Evolutionary conservation across 345 rosid species (phyloP), one percentile per base, ranked within the genome.

Genomic region (Toxicodendron radicans): DNA sequence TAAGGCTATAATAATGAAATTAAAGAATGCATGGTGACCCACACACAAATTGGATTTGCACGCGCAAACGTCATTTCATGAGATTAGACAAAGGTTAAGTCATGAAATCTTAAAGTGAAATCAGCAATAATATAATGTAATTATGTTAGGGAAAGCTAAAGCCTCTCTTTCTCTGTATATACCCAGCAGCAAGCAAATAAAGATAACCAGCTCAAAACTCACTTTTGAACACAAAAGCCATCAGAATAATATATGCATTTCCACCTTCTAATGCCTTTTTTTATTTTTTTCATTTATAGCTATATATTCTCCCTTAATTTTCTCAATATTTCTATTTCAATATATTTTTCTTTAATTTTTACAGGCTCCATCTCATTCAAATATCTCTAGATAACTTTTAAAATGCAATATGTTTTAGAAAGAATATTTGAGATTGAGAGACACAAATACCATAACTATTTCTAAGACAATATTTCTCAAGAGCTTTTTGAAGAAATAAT

Each of bases 41-140:
- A 57, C 20, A 0, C 38, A 33, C 43, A 66, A 21, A 14, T 60
- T 23, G 43, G 23, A 65, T 23, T 27, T 48, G 80, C 82, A 76
- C 74, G 80, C 82, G 76, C 33, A 58, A 67, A 61, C 59, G 73
- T 79, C 78, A 46, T 65, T 73, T 82, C 80, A 59, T 18, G 30
- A 73, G 71, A 77, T 64, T 27, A 38, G n/a, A 10, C 24, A 52
- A 38, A 5, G 43, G 43, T 24, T 2, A 3, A 7, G 11, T 57
- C 2, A 7, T 57, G 30, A 21, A 1, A 72, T 43, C 5, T 54
- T 49, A 20, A 61, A 58, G 53, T 59, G n/a, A n/a, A n/a, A n/a
- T n/a, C n/a, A n/a, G n/a, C n/a, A n/a, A n/a, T n/a, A n/a, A n/a
- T n/a, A n/a, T n/a, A n/a, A n/a, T n/a, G 17, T 17, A 23, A 30